Base-by-base conservation (phyloP, 768 basidiomycete genomes). In the Bullera alba region DNA sequence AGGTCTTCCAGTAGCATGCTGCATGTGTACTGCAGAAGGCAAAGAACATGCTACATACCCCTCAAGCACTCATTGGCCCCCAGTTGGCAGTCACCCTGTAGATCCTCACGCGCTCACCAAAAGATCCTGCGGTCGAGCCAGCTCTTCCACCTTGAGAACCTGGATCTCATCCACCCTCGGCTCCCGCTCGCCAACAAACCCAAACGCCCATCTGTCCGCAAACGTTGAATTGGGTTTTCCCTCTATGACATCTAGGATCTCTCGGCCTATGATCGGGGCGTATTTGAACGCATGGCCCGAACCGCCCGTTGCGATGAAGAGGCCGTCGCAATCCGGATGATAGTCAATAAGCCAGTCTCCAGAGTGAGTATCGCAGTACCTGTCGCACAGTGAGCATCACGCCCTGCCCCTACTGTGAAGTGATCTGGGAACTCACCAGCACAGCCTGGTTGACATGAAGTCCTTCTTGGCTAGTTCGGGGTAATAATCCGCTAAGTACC, bases 361-460 rank as follows among this genome's bases (percentile, higher is more conserved):
- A 62, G 91, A 85, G 1, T 82, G 78, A 4, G 89, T 82, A 61
- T 95, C 92, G 21, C 84, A 84, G 69, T 96, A 96, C 88, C 88
- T 91, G 56, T 39, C 29, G 16, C 17, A 42, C 41, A 60, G 25
- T 10, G 5, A 48, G 38, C 7, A 42, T 54, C 22, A 46, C 30
- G 4, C 7, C 27, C 26, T 6, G 35, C 2, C 21, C 12, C 4
- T 5, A 41, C 26, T 10, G 6, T 12, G 32, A 28, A 8, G 39
- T 5, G 5, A 10, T 21, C 23, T 30, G 14, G 25, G 23, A 21
- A 69, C 80, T 68, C 65, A 87, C 92, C 92, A 96, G 74, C 92
- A 97, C 56, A 97, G 71, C 52, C 92, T 75, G 10, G 90, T 92
- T 5, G 75, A 76, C 26, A 73, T 66, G 64, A 90, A 86, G 0